These are phyloP conservation scores for Firmiana major DNA, from an alignment of 345 rosid species.

Conservation along the genomic window DNA sequence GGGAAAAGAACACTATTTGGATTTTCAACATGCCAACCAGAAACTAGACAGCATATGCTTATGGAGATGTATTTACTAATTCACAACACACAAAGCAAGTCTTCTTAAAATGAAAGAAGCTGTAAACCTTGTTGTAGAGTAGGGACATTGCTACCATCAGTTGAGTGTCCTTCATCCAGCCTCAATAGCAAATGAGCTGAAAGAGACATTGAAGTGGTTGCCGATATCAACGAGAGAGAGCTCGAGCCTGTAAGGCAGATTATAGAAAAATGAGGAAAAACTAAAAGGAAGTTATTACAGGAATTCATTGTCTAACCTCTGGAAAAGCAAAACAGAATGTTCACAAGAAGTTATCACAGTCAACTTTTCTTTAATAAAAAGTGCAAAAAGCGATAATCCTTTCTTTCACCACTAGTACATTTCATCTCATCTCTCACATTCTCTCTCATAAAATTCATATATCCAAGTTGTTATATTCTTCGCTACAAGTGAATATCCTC, in stretches of 20 bases:
- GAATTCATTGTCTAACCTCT: neutral
- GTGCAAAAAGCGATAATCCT: too few species aligned
- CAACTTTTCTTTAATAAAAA: neutral
- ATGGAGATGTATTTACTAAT: neutral
- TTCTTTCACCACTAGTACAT: too few species aligned
- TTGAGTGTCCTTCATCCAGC: constrained; percentile 86
- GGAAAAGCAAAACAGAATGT: neutral
- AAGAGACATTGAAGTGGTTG: constrained; percentile 57
- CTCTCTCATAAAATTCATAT: too few species aligned
- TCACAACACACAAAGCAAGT: neutral
- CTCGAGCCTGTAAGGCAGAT: constrained; percentile 44
- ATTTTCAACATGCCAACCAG: neutral
- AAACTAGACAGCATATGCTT: neutral
- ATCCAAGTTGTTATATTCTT: too few species aligned
- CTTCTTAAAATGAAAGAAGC: constrained; percentile 4
- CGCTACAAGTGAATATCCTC: too few species aligned
- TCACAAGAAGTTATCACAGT: neutral
- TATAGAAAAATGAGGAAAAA: constrained; percentile 8
- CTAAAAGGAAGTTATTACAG: neutral
- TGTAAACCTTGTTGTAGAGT: constrained; percentile 78
- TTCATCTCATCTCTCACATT: too few species aligned
- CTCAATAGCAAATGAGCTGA: constrained; percentile 90
- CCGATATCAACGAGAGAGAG: constrained; percentile 47
- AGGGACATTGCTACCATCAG: constrained; percentile 52
- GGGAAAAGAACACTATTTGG: neutral